These are phyloP conservation scores for Suhomyces ambrosiae DNA, from an alignment of 1,139 yeast genomes.

Conservation along the genomic window DNA sequence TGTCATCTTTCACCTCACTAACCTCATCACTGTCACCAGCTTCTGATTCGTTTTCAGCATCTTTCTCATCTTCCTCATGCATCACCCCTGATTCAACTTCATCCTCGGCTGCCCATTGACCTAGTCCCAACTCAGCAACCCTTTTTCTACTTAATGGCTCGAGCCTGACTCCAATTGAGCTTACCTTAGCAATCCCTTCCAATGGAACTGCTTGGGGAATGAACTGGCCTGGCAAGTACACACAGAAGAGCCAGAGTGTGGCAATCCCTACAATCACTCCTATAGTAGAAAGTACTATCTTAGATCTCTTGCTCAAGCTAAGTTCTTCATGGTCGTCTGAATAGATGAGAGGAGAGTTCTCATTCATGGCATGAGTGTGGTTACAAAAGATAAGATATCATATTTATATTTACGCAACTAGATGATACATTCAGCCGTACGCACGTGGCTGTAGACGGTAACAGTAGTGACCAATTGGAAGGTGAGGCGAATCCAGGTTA, in stretches of 20 bases:
- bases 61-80: conserved; percentile 7
- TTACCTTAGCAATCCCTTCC: conserved; percentile 29
- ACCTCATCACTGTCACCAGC: background rate
- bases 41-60: conserved; percentile 3
- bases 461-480: background rate
- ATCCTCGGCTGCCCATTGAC: too few species aligned
- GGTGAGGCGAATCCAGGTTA: background rate
- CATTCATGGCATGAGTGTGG: conserved; percentile 14
- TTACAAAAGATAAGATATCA: too few species aligned
- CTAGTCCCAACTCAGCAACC: conserved; percentile 20
- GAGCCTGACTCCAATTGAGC: conserved; percentile 27
- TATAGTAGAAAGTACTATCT: conserved; percentile 16
- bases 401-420: conserved; percentile 2
- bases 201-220: conserved; percentile 38
- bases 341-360: conserved; percentile 20
- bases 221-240: conserved; percentile 36
- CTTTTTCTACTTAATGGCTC: conserved; percentile 24
- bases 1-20: background rate
- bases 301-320: conserved; percentile 20
- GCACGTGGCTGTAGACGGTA: background rate
- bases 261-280: conserved; percentile 23
- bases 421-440: conserved; percentile 2
- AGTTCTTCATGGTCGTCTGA: conserved; percentile 21
- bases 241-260: conserved; percentile 34
- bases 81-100: background rate